These are phyloP conservation scores for Aspergillus haitiensis DNA, from an alignment of 495 filamentous ascomycete genomes.

Conservation along the genomic window DNA sequence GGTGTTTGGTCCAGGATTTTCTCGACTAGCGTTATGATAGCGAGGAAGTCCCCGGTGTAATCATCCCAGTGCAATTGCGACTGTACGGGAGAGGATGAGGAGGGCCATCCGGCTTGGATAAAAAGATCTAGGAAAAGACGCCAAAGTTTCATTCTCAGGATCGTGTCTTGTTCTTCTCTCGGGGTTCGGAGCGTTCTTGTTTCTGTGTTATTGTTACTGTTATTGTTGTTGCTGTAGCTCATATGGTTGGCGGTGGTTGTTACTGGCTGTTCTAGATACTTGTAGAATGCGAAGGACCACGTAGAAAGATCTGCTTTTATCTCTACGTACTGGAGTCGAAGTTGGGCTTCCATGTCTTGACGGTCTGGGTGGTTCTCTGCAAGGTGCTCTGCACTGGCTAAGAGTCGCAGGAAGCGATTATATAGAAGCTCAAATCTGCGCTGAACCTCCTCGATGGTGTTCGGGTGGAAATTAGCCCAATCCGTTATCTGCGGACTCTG, in stretches of 20 bases:
- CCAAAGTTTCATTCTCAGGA: constrained; percentile 1
- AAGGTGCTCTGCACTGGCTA: neutral
- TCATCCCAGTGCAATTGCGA: neutral
- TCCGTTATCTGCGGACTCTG: neutral
- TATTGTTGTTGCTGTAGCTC: neutral
- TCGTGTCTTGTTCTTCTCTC: neutral
- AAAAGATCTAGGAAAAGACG: neutral
- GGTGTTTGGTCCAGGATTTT: neutral
- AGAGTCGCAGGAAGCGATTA: neutral
- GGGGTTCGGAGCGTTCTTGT: neutral
- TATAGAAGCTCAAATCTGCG: neutral
- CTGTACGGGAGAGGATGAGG: too few species aligned
- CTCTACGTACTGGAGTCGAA: neutral
- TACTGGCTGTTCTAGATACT: neutral
- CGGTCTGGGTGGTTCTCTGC: neutral
- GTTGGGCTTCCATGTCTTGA: neutral
- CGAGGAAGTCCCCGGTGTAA: neutral
- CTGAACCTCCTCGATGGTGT: neutral
- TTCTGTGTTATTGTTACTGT: neutral
- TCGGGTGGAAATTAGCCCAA: neutral
- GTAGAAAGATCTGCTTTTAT: neutral
- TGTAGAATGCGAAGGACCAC: neutral
- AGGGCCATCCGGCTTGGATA: neutral
- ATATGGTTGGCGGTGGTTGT: neutral
- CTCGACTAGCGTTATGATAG: neutral